Percentiles rank a stretch among this genome's conserved stretches.
phyloP scores from a whole-genome alignment of 2,329 filamentous ascomycete genomes.

The Diaporthe batatas region DNA sequence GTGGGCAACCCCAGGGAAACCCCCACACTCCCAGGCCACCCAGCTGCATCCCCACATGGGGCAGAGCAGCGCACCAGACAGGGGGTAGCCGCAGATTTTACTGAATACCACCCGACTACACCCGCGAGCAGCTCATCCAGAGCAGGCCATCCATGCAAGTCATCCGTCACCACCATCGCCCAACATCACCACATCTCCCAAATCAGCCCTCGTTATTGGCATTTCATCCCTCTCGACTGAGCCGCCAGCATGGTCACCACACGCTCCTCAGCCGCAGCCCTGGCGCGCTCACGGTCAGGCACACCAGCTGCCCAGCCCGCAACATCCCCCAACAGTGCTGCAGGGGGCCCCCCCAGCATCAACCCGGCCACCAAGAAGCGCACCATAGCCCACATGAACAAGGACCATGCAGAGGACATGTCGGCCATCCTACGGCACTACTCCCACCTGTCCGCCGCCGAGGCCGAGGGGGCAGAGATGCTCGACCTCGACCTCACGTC shows the following conservation, averaged over 20 bases:
- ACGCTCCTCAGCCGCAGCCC: constrained; percentile 34
- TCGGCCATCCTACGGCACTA: constrained; percentile 83
- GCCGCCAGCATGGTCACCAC: constrained; percentile 37
- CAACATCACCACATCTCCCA: not conserved
- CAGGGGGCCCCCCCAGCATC: constrained; percentile 2
- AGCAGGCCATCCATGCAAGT: constrained; percentile 18
- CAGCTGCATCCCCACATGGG: constrained; percentile 24
- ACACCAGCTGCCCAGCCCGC: constrained; percentile 15
- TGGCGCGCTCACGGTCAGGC: constrained; percentile 32
- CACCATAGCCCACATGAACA: constrained; percentile 87
- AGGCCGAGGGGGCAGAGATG: constrained; percentile 61
- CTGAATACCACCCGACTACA: constrained; percentile 13
- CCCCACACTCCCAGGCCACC: constrained; percentile 13
- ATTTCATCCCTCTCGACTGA: not conserved
- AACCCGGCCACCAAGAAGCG: constrained; percentile 46
- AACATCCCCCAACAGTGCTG: not conserved
- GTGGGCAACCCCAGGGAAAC: constrained; percentile 10
- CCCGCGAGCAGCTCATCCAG: constrained; percentile 1
- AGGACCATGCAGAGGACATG: constrained; percentile 81
- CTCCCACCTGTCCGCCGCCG: constrained; percentile 64
- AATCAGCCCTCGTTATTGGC: no score
- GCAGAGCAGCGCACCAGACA: constrained; percentile 16
- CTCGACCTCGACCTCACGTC: constrained; percentile 73
- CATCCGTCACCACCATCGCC: not conserved
- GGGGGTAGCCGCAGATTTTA: constrained; percentile 22